These are phyloP conservation scores for Boletus subparvulus DNA, from an alignment of 768 basidiomycete genomes.

Conservation along the genomic window DNA sequence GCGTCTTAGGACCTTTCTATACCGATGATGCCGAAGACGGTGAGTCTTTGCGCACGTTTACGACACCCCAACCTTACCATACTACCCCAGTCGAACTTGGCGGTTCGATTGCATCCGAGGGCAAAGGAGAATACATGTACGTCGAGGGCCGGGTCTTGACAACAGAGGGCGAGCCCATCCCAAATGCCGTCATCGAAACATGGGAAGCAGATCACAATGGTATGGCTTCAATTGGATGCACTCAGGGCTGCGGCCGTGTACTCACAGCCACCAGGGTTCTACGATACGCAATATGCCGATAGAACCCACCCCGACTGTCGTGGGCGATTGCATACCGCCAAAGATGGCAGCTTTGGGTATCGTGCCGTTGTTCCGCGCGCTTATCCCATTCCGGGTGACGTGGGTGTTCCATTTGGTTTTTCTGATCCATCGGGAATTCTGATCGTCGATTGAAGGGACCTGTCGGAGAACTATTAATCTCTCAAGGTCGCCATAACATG, in stretches of 20 bases:
- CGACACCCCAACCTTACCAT: neutral
- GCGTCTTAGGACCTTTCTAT: slow-evolving; percentile 81
- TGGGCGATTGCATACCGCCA: slow-evolving; percentile 56
- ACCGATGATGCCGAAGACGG: slow-evolving; percentile 77
- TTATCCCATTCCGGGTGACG: slow-evolving; percentile 78
- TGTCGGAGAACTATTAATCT: slow-evolving; percentile 58
- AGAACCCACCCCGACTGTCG: slow-evolving; percentile 68
- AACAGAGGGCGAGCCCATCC: slow-evolving; percentile 62
- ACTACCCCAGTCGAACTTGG: slow-evolving; percentile 54
- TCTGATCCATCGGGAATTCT: slow-evolving; percentile 6
- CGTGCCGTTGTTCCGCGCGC: slow-evolving; percentile 67
- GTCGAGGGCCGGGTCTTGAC: slow-evolving; percentile 67
- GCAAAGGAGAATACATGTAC: slow-evolving; percentile 82
- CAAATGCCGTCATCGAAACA: slow-evolving; percentile 71
- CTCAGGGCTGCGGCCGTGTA: slow-evolving; percentile 3
- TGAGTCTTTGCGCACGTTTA: slow-evolving; percentile 32
- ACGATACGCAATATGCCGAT: slow-evolving; percentile 53
- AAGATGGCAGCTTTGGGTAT: slow-evolving; percentile 67
- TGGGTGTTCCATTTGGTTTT: slow-evolving; percentile 29
- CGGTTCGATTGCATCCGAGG: slow-evolving; percentile 81
- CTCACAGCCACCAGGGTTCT: slow-evolving; percentile 21
- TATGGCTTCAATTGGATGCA: slow-evolving; percentile 31
- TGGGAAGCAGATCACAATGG: slow-evolving; percentile 78
- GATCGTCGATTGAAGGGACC: slow-evolving; percentile 49
- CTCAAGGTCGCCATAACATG: slow-evolving; percentile 67